These are phyloP conservation scores for Cyclocybe aegerita DNA, from an alignment of 768 basidiomycete genomes.

Conservation along the genomic window DNA sequence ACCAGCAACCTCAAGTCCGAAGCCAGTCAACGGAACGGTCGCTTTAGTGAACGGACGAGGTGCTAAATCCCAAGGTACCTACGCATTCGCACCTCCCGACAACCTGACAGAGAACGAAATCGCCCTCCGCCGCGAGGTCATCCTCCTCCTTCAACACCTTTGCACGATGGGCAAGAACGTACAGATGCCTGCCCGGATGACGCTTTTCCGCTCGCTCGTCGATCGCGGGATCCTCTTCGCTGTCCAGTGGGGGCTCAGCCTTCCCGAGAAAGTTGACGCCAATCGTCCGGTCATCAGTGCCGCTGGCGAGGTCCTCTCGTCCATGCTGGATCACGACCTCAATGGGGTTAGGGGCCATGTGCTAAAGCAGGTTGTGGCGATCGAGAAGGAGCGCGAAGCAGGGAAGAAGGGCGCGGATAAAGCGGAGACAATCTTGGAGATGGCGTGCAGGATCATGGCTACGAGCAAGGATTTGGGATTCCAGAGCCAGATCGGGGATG, in stretches of 20 bases:
- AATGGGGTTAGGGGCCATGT: constrained; percentile 84
- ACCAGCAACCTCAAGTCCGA: constrained; percentile 20
- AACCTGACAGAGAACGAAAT: constrained; percentile 55
- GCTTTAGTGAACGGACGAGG: constrained; percentile 22
- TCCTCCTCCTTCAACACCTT: constrained; percentile 88
- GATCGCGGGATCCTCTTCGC: constrained; percentile 88
- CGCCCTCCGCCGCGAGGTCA: constrained; percentile 67
- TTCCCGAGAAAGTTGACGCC: constrained; percentile 53
- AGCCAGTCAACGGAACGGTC: constrained; percentile 27
- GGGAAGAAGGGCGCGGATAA: constrained; percentile 58
- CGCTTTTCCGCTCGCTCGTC: constrained; percentile 83
- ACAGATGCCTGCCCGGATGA: constrained; percentile 81
- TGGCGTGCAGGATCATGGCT: constrained; percentile 78
- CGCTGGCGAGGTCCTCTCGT: constrained; percentile 81
- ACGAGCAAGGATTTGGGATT: constrained; percentile 80
- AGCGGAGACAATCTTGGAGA: constrained; percentile 72
- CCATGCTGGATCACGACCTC: constrained; percentile 88
- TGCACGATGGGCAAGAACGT: constrained; percentile 97
- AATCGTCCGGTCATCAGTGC: constrained; percentile 69
- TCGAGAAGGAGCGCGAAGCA: constrained; percentile 60
- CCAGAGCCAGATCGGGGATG: constrained; percentile 89
- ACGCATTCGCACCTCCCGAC: constrained; percentile 59
- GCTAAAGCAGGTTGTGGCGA: constrained; percentile 75
- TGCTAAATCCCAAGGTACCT: constrained; percentile 28
- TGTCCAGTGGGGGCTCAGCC: constrained; percentile 89